phyloP scores from a whole-genome alignment of 1,284 basidiomycete species.

The Leccinum pachyderme region DNA sequence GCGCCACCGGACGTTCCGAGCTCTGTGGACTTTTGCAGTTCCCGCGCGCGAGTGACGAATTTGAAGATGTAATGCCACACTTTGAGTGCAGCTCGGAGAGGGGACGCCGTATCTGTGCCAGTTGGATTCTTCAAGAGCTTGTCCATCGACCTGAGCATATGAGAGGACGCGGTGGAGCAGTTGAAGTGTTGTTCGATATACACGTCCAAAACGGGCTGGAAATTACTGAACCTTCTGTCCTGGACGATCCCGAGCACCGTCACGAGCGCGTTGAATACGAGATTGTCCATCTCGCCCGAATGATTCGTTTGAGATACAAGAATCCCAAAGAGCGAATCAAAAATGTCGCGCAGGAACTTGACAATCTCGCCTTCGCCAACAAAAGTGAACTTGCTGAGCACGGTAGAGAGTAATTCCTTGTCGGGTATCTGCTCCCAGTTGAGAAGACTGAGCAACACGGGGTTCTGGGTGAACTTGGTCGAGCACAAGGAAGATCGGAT shows the following conservation, averaged over 20 bases:
- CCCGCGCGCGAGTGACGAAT: constrained; percentile 85
- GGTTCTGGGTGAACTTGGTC: constrained; percentile 90
- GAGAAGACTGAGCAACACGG: constrained; percentile 79
- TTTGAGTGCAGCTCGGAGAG: constrained; percentile 86
- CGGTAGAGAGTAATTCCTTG: constrained; percentile 64
- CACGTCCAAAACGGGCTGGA: constrained; percentile 88
- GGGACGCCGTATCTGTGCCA: constrained; percentile 70
- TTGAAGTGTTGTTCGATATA: constrained; percentile 92
- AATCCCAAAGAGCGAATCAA: constrained; percentile 92
- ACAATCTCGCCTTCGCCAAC: constrained; percentile 92
- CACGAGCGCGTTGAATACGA: constrained; percentile 90
- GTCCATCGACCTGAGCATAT: constrained; percentile 86
- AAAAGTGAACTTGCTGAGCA: constrained; percentile 87
- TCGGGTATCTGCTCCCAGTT: constrained; percentile 79
- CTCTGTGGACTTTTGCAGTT: constrained; percentile 83
- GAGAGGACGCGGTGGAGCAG: constrained; percentile 74
- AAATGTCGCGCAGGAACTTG: constrained; percentile 91
- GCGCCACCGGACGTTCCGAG: constrained; percentile 73
- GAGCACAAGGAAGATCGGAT: constrained; percentile 92
- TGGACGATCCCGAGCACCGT: constrained; percentile 88
- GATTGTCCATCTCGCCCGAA: constrained; percentile 76
- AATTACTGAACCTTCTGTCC: constrained; percentile 95
- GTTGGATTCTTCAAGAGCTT: constrained; percentile 76
- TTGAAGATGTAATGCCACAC: constrained; percentile 98
- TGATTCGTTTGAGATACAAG: constrained; percentile 76